Conservation (phyloP, 1,284 basidiomycete genomes). For the Blastosporella zonata region DNA sequence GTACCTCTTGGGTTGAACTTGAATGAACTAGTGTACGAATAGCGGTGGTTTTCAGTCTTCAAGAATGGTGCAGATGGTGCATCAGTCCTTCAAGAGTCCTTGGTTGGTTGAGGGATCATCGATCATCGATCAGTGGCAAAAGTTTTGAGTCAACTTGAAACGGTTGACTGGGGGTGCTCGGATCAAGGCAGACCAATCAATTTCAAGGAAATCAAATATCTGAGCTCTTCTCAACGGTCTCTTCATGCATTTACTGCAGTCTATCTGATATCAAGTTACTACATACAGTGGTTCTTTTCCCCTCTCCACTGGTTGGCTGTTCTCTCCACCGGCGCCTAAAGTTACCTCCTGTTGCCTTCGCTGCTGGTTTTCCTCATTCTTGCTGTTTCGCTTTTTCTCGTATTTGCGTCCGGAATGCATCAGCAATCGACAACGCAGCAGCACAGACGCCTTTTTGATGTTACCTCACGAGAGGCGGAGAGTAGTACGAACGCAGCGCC, state of each 20-base stretch:
- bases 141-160: too few species aligned
- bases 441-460: slow-evolving; percentile 7
- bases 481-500: not conserved
- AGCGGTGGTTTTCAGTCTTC: too few species aligned
- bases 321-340: not conserved
- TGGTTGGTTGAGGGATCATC: too few species aligned
- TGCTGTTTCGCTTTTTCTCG: not conserved
- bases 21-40: too few species aligned
- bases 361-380: not conserved
- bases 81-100: too few species aligned
- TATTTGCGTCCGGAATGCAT: slow-evolving; percentile 2
- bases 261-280: not conserved
- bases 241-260: slow-evolving; percentile 4
- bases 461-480: slow-evolving; percentile 6
- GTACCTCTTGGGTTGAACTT: too few species aligned
- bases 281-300: not conserved
- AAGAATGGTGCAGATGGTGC: too few species aligned
- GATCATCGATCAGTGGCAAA: too few species aligned
- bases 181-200: not conserved
- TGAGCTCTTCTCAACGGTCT: not conserved
- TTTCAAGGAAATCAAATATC: not conserved
- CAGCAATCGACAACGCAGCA: slow-evolving; percentile 1
- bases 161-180: not conserved
- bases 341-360: not conserved
- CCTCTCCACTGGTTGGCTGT: slow-evolving; percentile 8